Base-by-base conservation (phyloP, 2,329 filamentous ascomycete species). In the Fusarium tuaranense region DNA sequence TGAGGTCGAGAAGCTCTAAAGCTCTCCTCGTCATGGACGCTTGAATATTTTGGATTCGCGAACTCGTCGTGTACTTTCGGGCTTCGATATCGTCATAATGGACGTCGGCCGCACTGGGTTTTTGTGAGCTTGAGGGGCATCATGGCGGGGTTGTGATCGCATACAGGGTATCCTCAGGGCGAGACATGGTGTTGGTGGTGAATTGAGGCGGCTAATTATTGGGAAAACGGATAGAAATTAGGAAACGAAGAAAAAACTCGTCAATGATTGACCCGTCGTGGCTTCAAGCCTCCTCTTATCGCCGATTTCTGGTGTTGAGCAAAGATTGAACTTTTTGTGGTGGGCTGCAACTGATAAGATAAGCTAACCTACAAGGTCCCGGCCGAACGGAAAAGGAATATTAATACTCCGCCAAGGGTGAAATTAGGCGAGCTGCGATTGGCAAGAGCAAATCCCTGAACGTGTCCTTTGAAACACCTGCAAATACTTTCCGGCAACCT, bases 41-140 rank as follows among this genome's bases (percentile, higher is more conserved):
- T 84, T 99, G 97, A 78, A 99, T 98, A 78, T 94, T 95, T 80
- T 97, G 94, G 81, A 99, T 98, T 74, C 97, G 95, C 6, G 95
- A 98, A 74, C 92, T 96, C 6, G 96, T 98, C 10, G 97, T 98
- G 87, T 99, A 99, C 88, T 98, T 98, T 82, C 94, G 93, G 36
- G 97, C 96, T 88, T 98, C 96, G 83, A 89, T 88, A 86, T 98
- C 96, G 87, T 98, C 93, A 89, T 99, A 99, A 88, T 97, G 97
- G 81, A 98, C 93, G 86, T 99, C 97, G 75, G 97, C 96, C 61
- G 95, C 94, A 82, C 95, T 97, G 82, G 39, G 64, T 48, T 63
- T 66, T 41, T 71, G 70, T 78, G 76, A 81, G 70, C 67, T 74
- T 65, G 82, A 79, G 75, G 66, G 63, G 69, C 66, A 65, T 70